Evolutionary conservation across 2,329 filamentous ascomycete species (phyloP).

Genomic region (Peltaster fructicola): DNA sequence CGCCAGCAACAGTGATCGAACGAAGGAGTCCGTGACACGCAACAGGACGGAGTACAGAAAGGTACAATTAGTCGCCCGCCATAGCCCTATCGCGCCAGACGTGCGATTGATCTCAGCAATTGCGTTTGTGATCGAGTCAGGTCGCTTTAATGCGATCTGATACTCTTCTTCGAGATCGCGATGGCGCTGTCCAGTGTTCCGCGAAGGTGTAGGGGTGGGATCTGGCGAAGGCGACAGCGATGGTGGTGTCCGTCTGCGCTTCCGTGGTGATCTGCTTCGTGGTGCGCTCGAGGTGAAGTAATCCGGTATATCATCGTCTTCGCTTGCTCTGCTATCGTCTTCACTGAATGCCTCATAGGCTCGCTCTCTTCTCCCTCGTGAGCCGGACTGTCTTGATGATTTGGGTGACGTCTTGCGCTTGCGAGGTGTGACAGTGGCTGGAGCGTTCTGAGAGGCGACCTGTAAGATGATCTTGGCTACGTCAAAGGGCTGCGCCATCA

Average conservation of each 20-base stretch:
- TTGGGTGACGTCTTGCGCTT: constrained; percentile 13
- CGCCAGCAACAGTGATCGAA: constrained; percentile 74
- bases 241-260: constrained; percentile 16
- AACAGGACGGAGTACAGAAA: constrained; percentile 81
- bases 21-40: constrained; percentile 81
- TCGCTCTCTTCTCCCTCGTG: constrained; percentile 5
- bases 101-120: constrained; percentile 77
- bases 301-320: constrained; percentile 42
- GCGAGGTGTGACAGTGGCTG: constrained; percentile 14
- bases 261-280: constrained; percentile 28
- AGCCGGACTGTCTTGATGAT: constrained; percentile 3
- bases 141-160: constrained; percentile 51
- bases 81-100: constrained; percentile 79
- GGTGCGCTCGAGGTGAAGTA: constrained; percentile 67
- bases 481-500: constrained; percentile 91
- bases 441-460: constrained; percentile 37
- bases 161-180: constrained; percentile 20
- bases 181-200: constrained; percentile 8
- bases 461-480: constrained; percentile 90
- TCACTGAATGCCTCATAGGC: constrained; percentile 6
- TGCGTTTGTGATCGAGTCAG: constrained; percentile 71
- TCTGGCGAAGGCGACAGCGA: constrained; percentile 11
- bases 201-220: constrained; percentile 13
- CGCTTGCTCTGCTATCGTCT: constrained; percentile 8
- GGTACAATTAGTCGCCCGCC: constrained; percentile 83